A percentile compares a stretch with the other conserved stretches of the same genome.
Conservation (phyloP, 768 basidiomycete genomes). For the Botryobasidium botryosum region DNA sequence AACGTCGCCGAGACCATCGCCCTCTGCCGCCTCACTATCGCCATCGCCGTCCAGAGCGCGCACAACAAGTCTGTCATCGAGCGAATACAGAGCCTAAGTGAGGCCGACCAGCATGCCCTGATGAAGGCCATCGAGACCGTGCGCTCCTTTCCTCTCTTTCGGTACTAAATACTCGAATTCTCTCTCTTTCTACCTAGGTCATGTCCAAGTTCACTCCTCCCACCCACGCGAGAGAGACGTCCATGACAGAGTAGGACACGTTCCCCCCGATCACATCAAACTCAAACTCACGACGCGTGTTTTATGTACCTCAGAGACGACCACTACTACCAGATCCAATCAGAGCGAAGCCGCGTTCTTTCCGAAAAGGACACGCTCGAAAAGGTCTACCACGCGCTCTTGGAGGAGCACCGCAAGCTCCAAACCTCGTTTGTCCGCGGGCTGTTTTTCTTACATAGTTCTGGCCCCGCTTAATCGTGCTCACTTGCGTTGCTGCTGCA, state of each 20-base stretch:
- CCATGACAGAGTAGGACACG: slow-evolving; percentile 62
- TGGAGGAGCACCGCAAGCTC: slow-evolving; percentile 58
- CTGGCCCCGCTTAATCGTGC: neutral
- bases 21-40: slow-evolving; percentile 68
- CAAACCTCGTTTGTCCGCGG: slow-evolving; percentile 39
- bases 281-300: slow-evolving; percentile 7
- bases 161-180: neutral
- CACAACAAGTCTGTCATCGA: slow-evolving; percentile 77
- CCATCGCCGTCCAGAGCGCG: slow-evolving; percentile 77
- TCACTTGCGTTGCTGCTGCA: slow-evolving; percentile 8
- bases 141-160: slow-evolving; percentile 13
- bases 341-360: slow-evolving; percentile 55
- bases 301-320: slow-evolving; percentile 41
- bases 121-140: slow-evolving; percentile 95
- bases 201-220: slow-evolving; percentile 55
- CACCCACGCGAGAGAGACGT: slow-evolving; percentile 36
- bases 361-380: slow-evolving; percentile 78
- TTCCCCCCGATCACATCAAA: slow-evolving; percentile 1
- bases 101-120: slow-evolving; percentile 69
- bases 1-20: slow-evolving; percentile 46
- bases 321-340: slow-evolving; percentile 75
- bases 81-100: slow-evolving; percentile 70
- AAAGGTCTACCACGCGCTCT: slow-evolving; percentile 55
- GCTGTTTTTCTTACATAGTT: neutral
- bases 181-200: slow-evolving; percentile 29